phyloP scores from a whole-genome alignment of 2,329 filamentous ascomycete species.

The Herpotrichia juniperi region DNA sequence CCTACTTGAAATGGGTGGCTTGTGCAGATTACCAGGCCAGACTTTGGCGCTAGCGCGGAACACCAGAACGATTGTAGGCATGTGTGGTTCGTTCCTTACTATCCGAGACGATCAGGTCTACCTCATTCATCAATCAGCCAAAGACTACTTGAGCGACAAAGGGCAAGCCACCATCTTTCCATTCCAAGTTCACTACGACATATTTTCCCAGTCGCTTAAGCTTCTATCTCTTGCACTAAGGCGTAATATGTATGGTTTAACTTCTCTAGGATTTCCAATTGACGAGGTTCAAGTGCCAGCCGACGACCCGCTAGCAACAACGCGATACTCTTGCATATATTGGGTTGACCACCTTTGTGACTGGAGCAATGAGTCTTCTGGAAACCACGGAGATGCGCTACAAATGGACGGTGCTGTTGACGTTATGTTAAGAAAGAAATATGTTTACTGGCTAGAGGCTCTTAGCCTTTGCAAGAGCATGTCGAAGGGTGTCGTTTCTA shows the following conservation, averaged over 20 bases:
- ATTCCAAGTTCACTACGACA: background rate
- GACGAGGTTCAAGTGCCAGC: conserved; percentile 24
- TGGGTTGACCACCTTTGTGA: too few relatives aligned
- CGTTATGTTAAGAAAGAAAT: conserved; percentile 8
- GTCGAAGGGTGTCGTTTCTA: conserved; percentile 13
- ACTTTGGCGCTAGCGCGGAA: background rate
- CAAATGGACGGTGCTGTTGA: conserved; percentile 9
- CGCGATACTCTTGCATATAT: conserved; percentile 35
- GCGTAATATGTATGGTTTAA: conserved; percentile 28
- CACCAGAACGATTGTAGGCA: background rate
- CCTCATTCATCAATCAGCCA: conserved; percentile 52
- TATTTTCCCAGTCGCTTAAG: conserved; percentile 35
- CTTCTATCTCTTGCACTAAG: conserved; percentile 19
- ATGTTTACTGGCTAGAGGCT: too few relatives aligned
- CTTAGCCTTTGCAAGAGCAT: conserved; percentile 8
- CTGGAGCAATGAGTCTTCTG: too few relatives aligned
- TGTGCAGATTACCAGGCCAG: background rate
- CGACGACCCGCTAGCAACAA: conserved; percentile 24
- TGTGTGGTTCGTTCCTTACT: conserved; percentile 2
- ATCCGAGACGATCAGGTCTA: conserved; percentile 1
- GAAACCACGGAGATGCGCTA: too few relatives aligned
- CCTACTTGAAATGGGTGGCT: background rate
- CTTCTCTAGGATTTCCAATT: conserved; percentile 17
- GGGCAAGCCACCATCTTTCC: conserved; percentile 34
- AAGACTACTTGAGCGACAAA: conserved; percentile 44